Percentiles rank a stretch among this genome's conserved stretches.
These are phyloP conservation scores for Bipolaris zeicola DNA, from an alignment of 2,329 filamentous ascomycete species.

Conservation along the genomic window DNA sequence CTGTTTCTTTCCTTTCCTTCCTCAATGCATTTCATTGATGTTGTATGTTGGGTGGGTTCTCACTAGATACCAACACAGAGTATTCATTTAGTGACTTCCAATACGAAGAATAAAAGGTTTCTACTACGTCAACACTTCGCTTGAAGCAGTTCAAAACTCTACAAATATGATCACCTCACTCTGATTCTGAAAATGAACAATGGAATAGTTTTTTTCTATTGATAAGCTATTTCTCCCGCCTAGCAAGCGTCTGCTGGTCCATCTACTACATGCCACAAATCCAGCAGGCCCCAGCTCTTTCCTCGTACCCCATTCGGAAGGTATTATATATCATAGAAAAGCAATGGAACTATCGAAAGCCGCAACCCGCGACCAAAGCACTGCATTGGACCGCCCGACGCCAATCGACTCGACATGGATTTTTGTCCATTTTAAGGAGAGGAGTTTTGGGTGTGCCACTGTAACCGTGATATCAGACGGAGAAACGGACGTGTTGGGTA, in stretches of 20 bases:
- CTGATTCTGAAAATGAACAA: background rate
- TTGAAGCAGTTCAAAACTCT: background rate
- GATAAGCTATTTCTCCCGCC: slow-evolving; percentile 12
- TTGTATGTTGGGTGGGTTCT: background rate
- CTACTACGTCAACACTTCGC: background rate
- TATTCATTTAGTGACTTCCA: background rate
- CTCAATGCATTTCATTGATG: background rate
- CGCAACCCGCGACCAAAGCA: slow-evolving; percentile 13
- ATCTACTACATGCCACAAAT: slow-evolving; percentile 12
- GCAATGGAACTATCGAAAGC: slow-evolving; percentile 6
- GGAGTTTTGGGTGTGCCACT: slow-evolving; percentile 24
- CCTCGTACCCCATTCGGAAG: slow-evolving; percentile 15
- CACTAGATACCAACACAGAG: no score
- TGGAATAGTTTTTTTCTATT: slow-evolving; percentile 9
- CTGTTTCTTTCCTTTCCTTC: background rate
- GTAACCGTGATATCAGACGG: slow-evolving; percentile 32
- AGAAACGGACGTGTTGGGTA: slow-evolving; percentile 24
- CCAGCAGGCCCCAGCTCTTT: slow-evolving; percentile 9
- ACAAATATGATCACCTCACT: background rate
- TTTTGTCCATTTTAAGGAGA: slow-evolving; percentile 23
- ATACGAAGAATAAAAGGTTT: background rate
- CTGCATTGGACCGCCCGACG: slow-evolving; percentile 12
- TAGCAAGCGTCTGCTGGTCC: slow-evolving; percentile 6
- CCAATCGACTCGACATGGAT: slow-evolving; percentile 16
- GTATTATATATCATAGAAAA: slow-evolving; percentile 22